A percentile compares a stretch with the other conserved stretches of the same genome.
phyloP scores from a whole-genome alignment of 805 yeast genomes.

The Clavispora carvajalis region DNA sequence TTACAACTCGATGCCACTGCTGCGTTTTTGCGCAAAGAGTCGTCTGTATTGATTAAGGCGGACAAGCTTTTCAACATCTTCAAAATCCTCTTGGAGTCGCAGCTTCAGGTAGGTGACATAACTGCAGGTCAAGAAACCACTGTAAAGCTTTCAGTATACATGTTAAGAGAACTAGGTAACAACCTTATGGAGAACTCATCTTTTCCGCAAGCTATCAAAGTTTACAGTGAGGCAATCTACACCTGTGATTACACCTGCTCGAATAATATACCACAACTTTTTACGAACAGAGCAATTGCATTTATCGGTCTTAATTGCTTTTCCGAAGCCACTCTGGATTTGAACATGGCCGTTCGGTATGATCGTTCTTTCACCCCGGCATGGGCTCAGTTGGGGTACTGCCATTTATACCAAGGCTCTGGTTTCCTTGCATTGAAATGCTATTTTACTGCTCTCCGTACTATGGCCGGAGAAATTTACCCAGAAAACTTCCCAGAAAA shows the following conservation, averaged over 20 bases:
- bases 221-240: constrained; percentile 33
- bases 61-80: constrained; percentile 2
- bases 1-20: neutral
- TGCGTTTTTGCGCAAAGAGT: neutral
- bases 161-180: constrained; percentile 36
- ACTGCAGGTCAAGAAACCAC: neutral
- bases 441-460: constrained; percentile 27
- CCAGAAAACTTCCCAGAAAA: constrained; percentile 20
- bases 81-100: constrained; percentile 5
- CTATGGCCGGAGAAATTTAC: constrained; percentile 25
- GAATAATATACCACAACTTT: constrained; percentile 24
- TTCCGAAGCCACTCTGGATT: constrained; percentile 34
- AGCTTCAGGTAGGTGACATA: constrained; percentile 1
- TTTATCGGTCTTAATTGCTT: constrained; percentile 37
- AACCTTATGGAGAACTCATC: constrained; percentile 32
- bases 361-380: constrained; percentile 36
- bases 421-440: constrained; percentile 29
- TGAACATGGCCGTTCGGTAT: constrained; percentile 25
- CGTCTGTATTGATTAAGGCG: neutral
- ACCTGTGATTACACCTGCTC: constrained; percentile 13
- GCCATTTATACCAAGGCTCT: constrained; percentile 37
- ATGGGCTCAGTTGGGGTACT: constrained; percentile 41
- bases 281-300: constrained; percentile 37
- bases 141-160: constrained; percentile 3
- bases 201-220: constrained; percentile 35